A percentile compares a stretch with the other conserved stretches of the same genome.
phyloP scores from a whole-genome alignment of 352 stramenopile genomes.

The Pythium plurisporium region DNA sequence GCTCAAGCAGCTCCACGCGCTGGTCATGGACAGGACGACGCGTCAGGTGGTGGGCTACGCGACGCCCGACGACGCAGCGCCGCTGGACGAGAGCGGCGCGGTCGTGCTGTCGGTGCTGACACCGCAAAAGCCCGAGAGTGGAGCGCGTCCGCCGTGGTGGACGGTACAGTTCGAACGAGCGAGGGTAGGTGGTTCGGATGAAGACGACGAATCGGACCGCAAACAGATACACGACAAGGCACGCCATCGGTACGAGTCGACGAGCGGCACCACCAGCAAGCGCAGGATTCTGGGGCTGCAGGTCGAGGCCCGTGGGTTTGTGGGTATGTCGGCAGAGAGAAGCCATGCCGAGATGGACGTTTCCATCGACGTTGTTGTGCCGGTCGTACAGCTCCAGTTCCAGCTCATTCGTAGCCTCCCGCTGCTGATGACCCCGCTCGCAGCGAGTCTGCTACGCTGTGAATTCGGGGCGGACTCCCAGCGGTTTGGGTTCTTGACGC shows the following conservation, averaged over 20 bases:
- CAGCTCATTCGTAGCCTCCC: conserved; percentile 62
- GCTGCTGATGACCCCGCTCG: conserved; percentile 73
- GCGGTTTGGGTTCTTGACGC: conserved; percentile 60
- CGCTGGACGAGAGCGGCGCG: not conserved
- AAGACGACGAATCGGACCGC: not conserved
- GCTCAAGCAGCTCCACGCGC: conserved; percentile 48
- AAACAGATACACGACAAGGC: not conserved
- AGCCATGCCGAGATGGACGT: conserved; percentile 20
- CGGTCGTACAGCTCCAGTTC: conserved; percentile 36
- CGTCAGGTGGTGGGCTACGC: conserved; percentile 30
- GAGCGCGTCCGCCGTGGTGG: not conserved
- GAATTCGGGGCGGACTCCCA: conserved; percentile 41
- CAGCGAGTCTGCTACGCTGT: conserved; percentile 45
- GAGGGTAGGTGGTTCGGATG: not conserved
- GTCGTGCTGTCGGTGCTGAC: conserved; percentile 5
- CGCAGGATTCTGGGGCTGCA: not conserved
- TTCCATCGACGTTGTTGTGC: conserved; percentile 34
- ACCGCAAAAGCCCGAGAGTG: conserved; percentile 3
- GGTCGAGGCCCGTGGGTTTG: conserved; percentile 2
- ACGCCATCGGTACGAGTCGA: conserved; percentile 6
- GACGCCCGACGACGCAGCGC: not conserved
- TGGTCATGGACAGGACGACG: conserved; percentile 14
- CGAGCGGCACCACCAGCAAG: not conserved
- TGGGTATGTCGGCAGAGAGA: not conserved
- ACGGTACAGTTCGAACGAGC: not conserved